phyloP scores from a whole-genome alignment of 2,329 filamentous ascomycete species.

The Phoma sp. region DNA sequence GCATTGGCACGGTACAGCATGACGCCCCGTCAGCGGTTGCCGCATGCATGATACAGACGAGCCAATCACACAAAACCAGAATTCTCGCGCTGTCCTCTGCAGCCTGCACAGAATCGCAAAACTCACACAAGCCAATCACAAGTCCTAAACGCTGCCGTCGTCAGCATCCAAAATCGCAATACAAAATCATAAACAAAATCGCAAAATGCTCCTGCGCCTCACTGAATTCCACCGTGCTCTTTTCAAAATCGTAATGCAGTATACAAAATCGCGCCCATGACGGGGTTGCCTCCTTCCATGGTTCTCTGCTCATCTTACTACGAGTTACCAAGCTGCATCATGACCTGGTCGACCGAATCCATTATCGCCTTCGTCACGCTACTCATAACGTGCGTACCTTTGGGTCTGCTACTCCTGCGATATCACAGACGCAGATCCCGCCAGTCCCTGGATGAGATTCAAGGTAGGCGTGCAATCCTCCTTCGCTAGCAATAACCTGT shows the following conservation, averaged over 20 bases:
- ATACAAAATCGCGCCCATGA: not conserved
- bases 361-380: conserved; percentile 15
- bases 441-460: not conserved
- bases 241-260: not conserved
- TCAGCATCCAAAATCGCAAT: not conserved
- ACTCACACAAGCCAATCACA: not conserved
- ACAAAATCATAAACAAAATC: not conserved
- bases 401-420: conserved; percentile 8
- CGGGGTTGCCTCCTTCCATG: not conserved
- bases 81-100: not conserved
- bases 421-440: conserved; percentile 1
- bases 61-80: conserved; percentile 6
- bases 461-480: not conserved
- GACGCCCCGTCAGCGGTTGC: too few relatives aligned
- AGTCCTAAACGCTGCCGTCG: not conserved
- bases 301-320: not conserved
- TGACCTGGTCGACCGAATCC: conserved; percentile 10
- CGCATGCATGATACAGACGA: not conserved
- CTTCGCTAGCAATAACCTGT: too few relatives aligned
- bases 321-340: not conserved
- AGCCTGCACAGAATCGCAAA: not conserved
- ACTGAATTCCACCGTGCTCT: not conserved
- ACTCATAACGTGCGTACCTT: conserved; percentile 4
- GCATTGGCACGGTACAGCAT: too few relatives aligned
- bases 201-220: conserved; percentile 1